Evolutionary conservation across 345 rosid species (phyloP).

Genomic region (Erodium maritimum): DNA sequence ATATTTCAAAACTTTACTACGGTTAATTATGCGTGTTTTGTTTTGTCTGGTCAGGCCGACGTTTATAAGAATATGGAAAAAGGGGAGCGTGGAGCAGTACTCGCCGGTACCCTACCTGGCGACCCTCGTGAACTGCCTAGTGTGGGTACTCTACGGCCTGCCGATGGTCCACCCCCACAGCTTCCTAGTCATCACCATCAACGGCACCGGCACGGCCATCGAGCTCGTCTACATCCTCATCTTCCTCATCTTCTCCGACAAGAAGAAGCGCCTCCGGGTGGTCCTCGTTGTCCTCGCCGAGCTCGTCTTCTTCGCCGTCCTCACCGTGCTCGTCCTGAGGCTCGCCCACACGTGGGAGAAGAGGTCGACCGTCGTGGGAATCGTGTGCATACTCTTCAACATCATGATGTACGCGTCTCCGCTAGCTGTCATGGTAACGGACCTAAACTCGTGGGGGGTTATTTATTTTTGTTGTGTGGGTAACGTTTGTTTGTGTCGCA

Average conservation of each 20-base stretch:
- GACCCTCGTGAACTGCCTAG: slow-evolving; percentile 64
- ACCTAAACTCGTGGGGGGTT: background rate
- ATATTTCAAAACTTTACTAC: too few species aligned
- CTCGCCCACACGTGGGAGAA: slow-evolving; percentile 27
- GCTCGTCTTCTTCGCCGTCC: slow-evolving; percentile 20
- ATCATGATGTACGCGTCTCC: slow-evolving; percentile 87
- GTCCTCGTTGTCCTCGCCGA: slow-evolving; percentile 19
- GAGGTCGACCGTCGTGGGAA: slow-evolving; percentile 48
- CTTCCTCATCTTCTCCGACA: slow-evolving; percentile 31
- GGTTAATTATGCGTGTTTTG: too few species aligned
- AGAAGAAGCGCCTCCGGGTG: slow-evolving; percentile 29
- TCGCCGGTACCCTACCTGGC: slow-evolving; percentile 69
- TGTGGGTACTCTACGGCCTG: slow-evolving; percentile 76
- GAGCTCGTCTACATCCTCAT: slow-evolving; percentile 40
- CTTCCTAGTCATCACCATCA: slow-evolving; percentile 58
- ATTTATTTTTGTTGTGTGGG: background rate
- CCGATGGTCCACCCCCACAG: slow-evolving; percentile 67
- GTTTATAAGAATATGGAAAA: slow-evolving; percentile 53
- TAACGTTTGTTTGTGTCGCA: too few species aligned
- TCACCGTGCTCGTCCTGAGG: slow-evolving; percentile 29
- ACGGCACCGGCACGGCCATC: slow-evolving; percentile 48
- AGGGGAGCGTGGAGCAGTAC: slow-evolving; percentile 63
- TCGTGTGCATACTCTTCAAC: slow-evolving; percentile 46
- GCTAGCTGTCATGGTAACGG: slow-evolving; percentile 59
- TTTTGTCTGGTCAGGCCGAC: slow-evolving; percentile 49